These are phyloP conservation scores for Fragosphaeria purpurea DNA, from an alignment of 2,329 filamentous ascomycete genomes.

Conservation along the genomic window DNA sequence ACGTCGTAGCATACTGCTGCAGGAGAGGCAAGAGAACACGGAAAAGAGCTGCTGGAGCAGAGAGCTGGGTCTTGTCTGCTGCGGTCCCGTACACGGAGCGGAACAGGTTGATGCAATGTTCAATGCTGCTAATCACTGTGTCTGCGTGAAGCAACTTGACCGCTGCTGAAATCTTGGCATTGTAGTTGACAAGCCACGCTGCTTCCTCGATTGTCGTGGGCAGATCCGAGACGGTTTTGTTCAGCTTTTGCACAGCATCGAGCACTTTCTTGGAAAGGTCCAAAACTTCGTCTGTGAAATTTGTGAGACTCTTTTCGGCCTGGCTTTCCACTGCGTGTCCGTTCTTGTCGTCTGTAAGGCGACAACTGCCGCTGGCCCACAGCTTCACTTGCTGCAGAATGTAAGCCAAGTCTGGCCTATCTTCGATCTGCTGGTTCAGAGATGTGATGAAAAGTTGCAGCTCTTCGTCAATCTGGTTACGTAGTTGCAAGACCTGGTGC, in stretches of 20 bases:
- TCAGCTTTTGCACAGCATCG: conserved; percentile 66
- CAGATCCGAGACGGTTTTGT: conserved; percentile 42
- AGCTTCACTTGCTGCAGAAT: conserved; percentile 54
- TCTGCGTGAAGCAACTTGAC: conserved; percentile 49
- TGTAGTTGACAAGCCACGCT: conserved; percentile 52
- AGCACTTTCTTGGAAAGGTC: conserved; percentile 65
- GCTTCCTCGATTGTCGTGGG: conserved; percentile 51
- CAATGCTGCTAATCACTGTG: conserved; percentile 38
- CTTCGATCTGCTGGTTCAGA: conserved; percentile 32
- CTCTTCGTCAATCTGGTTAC: conserved; percentile 24
- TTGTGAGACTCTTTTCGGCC: conserved; percentile 17
- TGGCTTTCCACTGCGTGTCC: no score
- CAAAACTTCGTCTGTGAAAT: conserved; percentile 50
- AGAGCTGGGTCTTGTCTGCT: no score
- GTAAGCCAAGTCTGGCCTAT: conserved; percentile 52
- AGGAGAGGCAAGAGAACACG: conserved; percentile 59
- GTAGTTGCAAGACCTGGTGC: conserved; percentile 22
- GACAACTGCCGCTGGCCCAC: conserved; percentile 40
- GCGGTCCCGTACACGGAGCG: conserved; percentile 8
- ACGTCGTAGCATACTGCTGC: conserved; percentile 58
- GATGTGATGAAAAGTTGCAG: conserved; percentile 28
- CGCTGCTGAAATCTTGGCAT: conserved; percentile 40
- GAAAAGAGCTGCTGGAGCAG: conserved; percentile 45
- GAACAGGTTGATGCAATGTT: conserved; percentile 27
- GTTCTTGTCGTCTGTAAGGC: neutral